Conservation (phyloP, 345 rosid genomes). For the Salix arbutifolia region DNA sequence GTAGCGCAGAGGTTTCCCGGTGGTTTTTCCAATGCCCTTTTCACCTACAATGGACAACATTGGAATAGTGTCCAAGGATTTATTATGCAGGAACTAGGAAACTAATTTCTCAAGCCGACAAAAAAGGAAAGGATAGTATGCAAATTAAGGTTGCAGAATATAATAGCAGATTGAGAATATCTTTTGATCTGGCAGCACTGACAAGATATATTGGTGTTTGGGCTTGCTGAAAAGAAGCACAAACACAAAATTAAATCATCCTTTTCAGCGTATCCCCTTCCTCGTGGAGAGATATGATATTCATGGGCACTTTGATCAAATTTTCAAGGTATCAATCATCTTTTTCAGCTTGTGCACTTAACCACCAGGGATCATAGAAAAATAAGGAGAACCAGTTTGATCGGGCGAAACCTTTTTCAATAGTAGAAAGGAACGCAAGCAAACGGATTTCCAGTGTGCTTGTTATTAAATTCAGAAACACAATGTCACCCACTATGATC, state of each 20-base stretch:
- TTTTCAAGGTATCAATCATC: background rate
- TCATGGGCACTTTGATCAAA: background rate
- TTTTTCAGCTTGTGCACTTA: background rate
- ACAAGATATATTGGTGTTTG: background rate
- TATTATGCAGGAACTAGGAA: background rate
- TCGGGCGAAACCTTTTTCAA: background rate
- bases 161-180: background rate
- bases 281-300: background rate
- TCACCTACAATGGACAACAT: conserved; percentile 57
- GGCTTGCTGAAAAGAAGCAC: background rate
- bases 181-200: background rate
- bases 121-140: background rate
- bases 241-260: background rate
- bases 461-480: background rate
- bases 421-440: too few species aligned
- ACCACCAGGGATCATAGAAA: background rate
- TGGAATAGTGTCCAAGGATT: background rate
- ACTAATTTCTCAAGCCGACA: background rate
- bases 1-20: conserved; percentile 78
- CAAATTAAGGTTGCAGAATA: background rate
- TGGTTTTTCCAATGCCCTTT: conserved; percentile 73
- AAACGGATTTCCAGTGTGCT: background rate
- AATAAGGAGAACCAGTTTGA: background rate
- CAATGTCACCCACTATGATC: background rate
- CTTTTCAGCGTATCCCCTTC: background rate